These are phyloP conservation scores for Globisporangium canariense DNA, from an alignment of 352 stramenopile genomes.

Conservation along the genomic window DNA sequence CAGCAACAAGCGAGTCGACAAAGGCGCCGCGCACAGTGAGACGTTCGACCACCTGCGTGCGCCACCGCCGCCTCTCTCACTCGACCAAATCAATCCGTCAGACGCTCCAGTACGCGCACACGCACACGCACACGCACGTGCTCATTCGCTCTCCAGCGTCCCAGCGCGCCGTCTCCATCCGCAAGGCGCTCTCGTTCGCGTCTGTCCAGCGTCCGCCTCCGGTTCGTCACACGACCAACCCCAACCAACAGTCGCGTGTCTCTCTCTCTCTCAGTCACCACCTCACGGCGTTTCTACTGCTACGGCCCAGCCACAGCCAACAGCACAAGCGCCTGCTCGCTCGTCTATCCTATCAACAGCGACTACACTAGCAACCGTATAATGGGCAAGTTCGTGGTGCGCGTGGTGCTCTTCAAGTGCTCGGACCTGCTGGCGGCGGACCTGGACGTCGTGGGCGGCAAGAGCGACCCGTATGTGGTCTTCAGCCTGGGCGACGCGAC, in stretches of 20 bases:
- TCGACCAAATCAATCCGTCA: too few species aligned
- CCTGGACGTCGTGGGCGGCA: conserved; percentile 47
- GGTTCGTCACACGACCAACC: neutral
- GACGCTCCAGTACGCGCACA: neutral
- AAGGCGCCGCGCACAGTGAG: neutral
- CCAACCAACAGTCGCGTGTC: neutral
- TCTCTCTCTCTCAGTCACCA: neutral
- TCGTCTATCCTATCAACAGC: neutral
- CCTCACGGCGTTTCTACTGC: neutral
- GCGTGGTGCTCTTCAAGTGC: conserved; percentile 65
- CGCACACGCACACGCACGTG: too few species aligned
- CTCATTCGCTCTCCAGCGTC: too few species aligned
- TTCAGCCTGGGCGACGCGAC: conserved; percentile 44
- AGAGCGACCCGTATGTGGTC: conserved; percentile 77
- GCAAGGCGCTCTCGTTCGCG: neutral
- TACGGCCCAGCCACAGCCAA: neutral
- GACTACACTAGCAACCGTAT: neutral
- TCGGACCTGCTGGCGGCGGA: conserved; percentile 49
- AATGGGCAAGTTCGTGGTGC: conserved; percentile 44
- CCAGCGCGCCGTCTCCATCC: neutral
- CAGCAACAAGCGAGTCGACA: neutral
- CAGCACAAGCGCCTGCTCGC: neutral
- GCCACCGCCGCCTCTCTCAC: too few species aligned
- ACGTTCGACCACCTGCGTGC: too few species aligned
- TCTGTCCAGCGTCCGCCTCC: neutral